Percentiles rank a stretch among this genome's conserved stretches.
Conservation (phyloP, 2,329 filamentous ascomycete genomes). For the Calcarisporium arbuscula region DNA sequence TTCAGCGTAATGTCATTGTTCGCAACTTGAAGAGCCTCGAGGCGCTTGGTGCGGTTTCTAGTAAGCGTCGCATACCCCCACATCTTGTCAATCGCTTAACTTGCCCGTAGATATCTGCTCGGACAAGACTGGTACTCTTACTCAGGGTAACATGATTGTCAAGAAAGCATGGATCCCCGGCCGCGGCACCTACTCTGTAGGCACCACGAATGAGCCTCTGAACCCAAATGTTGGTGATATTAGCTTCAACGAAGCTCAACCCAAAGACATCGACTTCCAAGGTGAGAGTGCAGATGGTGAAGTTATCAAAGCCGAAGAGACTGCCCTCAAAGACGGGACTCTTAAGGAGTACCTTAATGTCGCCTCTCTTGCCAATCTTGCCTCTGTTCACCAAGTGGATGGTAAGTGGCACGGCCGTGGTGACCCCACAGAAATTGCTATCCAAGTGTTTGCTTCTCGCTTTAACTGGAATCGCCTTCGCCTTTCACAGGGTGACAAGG, state of each 20-base stretch:
- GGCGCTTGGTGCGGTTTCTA: conserved; percentile 48
- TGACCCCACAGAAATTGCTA: conserved; percentile 62
- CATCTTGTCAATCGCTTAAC: conserved; percentile 13
- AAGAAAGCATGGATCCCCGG: conserved; percentile 46
- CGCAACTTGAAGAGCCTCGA: conserved; percentile 45
- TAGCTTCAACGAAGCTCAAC: conserved; percentile 28
- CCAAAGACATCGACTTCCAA: conserved; percentile 27
- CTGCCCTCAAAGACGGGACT: conserved; percentile 37
- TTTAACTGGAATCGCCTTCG: conserved; percentile 56
- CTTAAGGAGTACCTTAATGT: conserved; percentile 55
- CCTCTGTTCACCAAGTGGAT: conserved; percentile 50
- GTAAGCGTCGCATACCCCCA: conserved; percentile 17
- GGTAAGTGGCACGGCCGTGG: conserved; percentile 56
- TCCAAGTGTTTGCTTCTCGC: conserved; percentile 66
- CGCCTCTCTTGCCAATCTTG: conserved; percentile 60
- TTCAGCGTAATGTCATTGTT: conserved; percentile 45
- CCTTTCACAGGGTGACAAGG: conserved; percentile 41
- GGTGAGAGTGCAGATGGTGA: conserved; percentile 20
- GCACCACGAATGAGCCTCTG: conserved; percentile 46
- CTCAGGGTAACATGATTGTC: conserved; percentile 48
- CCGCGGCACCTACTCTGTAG: conserved; percentile 39
- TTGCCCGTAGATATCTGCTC: conserved; percentile 41
- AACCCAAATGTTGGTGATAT: conserved; percentile 48
- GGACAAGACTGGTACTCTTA: conserved; percentile 51
- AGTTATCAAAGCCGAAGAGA: conserved; percentile 17